phyloP scores from a whole-genome alignment of 129 eudicot genomes.

The Rutidosis leptorrhynchoides region DNA sequence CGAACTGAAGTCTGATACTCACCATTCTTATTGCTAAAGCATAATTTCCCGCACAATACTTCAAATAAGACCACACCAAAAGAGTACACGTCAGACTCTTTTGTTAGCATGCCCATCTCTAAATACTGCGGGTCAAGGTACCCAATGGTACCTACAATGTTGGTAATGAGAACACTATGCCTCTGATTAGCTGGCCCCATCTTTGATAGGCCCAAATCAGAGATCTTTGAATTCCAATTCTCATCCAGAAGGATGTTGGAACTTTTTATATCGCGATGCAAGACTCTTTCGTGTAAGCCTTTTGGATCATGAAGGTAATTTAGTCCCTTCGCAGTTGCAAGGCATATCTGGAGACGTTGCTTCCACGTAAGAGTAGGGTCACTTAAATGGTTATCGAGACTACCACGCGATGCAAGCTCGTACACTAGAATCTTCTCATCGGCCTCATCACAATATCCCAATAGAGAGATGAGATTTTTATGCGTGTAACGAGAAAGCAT shows the following conservation, averaged over 20 bases:
- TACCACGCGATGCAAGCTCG: neutral
- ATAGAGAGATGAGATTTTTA: neutral
- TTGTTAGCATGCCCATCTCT: neutral
- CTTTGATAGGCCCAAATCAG: neutral
- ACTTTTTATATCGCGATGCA: neutral
- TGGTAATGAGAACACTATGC: neutral
- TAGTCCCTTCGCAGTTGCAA: neutral
- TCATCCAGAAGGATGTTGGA: neutral
- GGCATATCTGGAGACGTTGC: neutral
- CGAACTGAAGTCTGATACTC: neutral
- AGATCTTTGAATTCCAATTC: neutral
- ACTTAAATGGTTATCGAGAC: neutral
- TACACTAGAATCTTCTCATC: neutral
- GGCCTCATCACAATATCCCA: neutral
- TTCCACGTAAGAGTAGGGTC: neutral
- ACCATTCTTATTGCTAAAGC: neutral
- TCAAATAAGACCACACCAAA: neutral
- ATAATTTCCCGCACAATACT: neutral
- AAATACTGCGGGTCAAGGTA: neutral
- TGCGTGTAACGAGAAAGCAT: neutral
- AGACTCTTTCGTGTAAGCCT: neutral
- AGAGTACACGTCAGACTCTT: neutral
- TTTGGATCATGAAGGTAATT: neutral
- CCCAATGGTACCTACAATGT: neutral
- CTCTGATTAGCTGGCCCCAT: neutral